Evolutionary conservation across 2,329 filamentous ascomycete genomes (phyloP).

Genomic region (Scorias spongiosa): DNA sequence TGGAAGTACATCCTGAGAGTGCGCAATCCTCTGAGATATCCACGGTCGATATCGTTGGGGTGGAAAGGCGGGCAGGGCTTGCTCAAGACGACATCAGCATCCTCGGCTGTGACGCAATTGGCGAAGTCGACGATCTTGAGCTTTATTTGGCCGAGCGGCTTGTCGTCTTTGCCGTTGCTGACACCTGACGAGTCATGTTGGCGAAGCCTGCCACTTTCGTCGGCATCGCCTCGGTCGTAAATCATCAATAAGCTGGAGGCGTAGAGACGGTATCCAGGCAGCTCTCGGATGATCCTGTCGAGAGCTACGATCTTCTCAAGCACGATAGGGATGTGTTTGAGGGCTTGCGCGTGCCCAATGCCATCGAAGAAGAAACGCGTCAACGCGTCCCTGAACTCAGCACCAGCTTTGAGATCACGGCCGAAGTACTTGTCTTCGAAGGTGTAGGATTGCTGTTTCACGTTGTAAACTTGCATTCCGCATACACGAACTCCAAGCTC

Average conservation of each 20-base stretch:
- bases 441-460: constrained; percentile 65
- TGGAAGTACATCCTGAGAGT: constrained; percentile 73
- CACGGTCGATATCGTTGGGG: constrained; percentile 66
- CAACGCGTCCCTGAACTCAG: constrained; percentile 76
- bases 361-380: constrained; percentile 87
- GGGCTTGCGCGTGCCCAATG: constrained; percentile 61
- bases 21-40: constrained; percentile 73
- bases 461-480: constrained; percentile 93
- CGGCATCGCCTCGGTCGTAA: constrained; percentile 68
- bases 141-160: constrained; percentile 42
- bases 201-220: constrained; percentile 30
- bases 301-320: constrained; percentile 69
- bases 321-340: constrained; percentile 75
- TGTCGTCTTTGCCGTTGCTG: constrained; percentile 19
- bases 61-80: constrained; percentile 62
- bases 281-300: constrained; percentile 63
- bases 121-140: constrained; percentile 98
- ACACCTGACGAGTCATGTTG: neutral
- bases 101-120: constrained; percentile 85
- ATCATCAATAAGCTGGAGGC: constrained; percentile 89
- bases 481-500: constrained; percentile 87
- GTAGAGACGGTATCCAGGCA: constrained; percentile 86
- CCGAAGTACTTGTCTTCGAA: constrained; percentile 99
- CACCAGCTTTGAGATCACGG: constrained; percentile 69
- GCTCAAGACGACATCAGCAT: constrained; percentile 33